Evolutionary conservation across 768 basidiomycete genomes (phyloP), one percentile per base, ranked within the genome.

Genomic region (Lactarius hatsudake): DNA sequence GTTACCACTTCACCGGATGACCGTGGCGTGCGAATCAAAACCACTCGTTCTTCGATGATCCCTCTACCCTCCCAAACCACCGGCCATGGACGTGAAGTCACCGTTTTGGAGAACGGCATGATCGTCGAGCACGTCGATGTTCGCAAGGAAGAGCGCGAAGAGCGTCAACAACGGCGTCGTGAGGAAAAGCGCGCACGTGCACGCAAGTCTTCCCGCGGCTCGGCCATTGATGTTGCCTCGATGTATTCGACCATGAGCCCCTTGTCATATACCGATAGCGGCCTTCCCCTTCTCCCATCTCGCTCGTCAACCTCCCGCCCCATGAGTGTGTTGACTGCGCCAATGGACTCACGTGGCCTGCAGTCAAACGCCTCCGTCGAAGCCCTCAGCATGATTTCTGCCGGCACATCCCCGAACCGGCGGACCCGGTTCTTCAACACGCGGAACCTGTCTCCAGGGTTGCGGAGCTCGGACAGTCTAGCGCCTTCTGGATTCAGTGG

Each of bases 121-220:
- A 91, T 94, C 61, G 88, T 94, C 9, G 94, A 96, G 72, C 90
- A 91, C 67, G 89, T 95, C 43, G 86, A 95, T 75, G 85, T 95
- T 23, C 85, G 87, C 38, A 87, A 82, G 69, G 91, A 93, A 76
- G 92, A 92, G 75, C 84, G 79, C 65, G 91, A 91, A 70, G 89
- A 87, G 43, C 83, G 84, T 54, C 88, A 91, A 54, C 86, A 90
- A 32, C 81, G 82, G 65, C 85, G 84, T 66, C 88, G 91, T 68
- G 92, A 89, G 71, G 85, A 79, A 72, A 85, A 88, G 20, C 74
- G 80, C 30, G 80, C 79, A 63, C 77, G 84, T 30, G 87, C 86
- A 0, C 83, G 92, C 71, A 93, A 93, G 76, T 82, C 84, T 1
- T 92, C 91, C 42, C 83, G 87, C 61, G 83, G 87, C 65, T 91